These are phyloP conservation scores for Carallia pectinifolia DNA, from an alignment of 345 rosid species.

Conservation along the genomic window DNA sequence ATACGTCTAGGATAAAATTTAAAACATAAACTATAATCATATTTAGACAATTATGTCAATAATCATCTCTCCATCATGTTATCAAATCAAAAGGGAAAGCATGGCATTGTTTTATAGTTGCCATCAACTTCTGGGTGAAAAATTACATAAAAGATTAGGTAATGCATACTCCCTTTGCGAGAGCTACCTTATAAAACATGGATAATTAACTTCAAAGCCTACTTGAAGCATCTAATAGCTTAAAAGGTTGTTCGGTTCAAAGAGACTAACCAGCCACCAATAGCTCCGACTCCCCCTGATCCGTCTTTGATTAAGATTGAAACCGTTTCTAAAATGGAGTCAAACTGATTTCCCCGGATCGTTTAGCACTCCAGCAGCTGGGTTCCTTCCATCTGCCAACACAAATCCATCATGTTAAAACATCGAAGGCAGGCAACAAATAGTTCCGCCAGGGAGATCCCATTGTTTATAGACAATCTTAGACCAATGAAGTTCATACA, in stretches of 20 bases:
- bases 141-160: neutral
- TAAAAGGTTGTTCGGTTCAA: too few relatives aligned
- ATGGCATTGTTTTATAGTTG: neutral
- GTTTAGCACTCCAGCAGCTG: slow-evolving; percentile 21
- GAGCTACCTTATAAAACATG: neutral
- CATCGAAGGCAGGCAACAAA: too few relatives aligned
- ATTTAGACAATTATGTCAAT: too few relatives aligned
- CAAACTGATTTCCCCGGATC: slow-evolving; percentile 25
- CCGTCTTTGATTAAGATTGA: too few relatives aligned
- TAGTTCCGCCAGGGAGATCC: too few relatives aligned
- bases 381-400: slow-evolving; percentile 36
- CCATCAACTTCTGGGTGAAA: neutral
- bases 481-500: too few relatives aligned
- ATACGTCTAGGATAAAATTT: too few relatives aligned
- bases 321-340: neutral
- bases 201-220: neutral
- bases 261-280: too few relatives aligned
- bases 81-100: neutral
- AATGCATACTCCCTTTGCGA: neutral
- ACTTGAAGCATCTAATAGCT: too few relatives aligned
- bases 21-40: too few relatives aligned
- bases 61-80: neutral
- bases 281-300: too few relatives aligned
- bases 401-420: slow-evolving; percentile 12
- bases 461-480: too few relatives aligned